Conservation (phyloP, 352 stramenopile genomes). For the Stramenopiles sp. region DNA sequence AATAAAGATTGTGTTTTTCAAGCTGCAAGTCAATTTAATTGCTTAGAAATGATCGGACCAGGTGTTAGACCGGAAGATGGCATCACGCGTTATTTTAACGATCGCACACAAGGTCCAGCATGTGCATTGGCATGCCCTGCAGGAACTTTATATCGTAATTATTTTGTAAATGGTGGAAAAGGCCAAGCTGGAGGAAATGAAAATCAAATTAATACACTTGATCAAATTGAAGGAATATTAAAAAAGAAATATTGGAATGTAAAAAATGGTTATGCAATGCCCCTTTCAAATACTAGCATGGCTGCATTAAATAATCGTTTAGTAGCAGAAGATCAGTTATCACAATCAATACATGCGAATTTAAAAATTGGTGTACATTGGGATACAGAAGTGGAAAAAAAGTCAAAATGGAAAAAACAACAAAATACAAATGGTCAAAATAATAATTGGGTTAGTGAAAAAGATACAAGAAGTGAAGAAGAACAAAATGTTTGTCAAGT, state of each 20-base stretch:
- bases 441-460: too few species aligned
- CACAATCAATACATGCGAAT: neutral
- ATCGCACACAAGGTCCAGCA: neutral
- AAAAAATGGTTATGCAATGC: neutral
- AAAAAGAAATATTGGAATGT: neutral
- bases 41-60: neutral
- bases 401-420: neutral
- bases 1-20: neutral
- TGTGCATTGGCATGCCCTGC: neutral
- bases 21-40: neutral
- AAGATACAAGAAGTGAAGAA: too few species aligned
- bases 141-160: neutral
- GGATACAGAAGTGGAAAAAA: neutral
- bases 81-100: neutral
- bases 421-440: too few species aligned
- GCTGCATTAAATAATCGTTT: neutral
- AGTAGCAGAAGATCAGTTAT: neutral
- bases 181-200: too few species aligned
- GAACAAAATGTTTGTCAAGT: constrained; percentile 2
- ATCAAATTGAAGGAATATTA: neutral
- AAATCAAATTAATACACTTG: neutral
- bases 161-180: neutral
- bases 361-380: neutral
- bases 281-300: neutral
- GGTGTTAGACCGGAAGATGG: neutral